These are phyloP conservation scores for Ampelocalamus luodianensis DNA, from an alignment of 176 grass and related monocot species.

Conservation along the genomic window DNA sequence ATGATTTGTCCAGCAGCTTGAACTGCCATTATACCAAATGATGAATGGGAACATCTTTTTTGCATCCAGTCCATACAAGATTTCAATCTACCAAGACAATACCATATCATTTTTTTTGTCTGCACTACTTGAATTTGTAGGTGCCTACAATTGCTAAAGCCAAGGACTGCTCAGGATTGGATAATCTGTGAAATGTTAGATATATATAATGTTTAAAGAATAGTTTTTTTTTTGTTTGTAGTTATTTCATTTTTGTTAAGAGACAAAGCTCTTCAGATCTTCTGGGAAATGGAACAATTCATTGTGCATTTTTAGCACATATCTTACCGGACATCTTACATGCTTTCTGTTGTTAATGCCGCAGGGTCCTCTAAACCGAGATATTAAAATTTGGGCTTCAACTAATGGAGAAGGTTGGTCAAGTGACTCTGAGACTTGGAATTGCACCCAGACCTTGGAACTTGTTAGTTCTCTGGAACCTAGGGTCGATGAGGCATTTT, in stretches of 20 bases:
- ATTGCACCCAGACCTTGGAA: constrained; percentile 90
- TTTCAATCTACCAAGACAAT: not conserved
- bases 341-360: constrained; percentile 41
- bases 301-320: not conserved
- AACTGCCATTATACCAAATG: not conserved
- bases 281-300: not conserved
- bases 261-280: constrained; percentile 10
- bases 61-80: not conserved
- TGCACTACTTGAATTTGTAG: constrained; percentile 3
- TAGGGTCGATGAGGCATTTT: constrained; percentile 82
- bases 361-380: constrained; percentile 90
- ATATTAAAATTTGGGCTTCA: constrained; percentile 94
- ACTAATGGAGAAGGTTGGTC: constrained; percentile 82
- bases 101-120: not conserved
- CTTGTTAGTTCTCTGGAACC: constrained; percentile 79
- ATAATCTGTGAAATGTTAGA: constrained; percentile 17
- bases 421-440: constrained; percentile 84
- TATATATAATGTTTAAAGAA: not conserved
- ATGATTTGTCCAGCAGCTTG: constrained; percentile 10
- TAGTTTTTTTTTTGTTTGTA: not conserved
- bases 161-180: not conserved
- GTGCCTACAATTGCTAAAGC: constrained; percentile 24
- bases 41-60: not conserved
- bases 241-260: constrained; percentile 22
- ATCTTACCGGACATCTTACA: not conserved